phyloP scores from a whole-genome alignment of 768 basidiomycete species.

The Steccherinum ochraceum region DNA sequence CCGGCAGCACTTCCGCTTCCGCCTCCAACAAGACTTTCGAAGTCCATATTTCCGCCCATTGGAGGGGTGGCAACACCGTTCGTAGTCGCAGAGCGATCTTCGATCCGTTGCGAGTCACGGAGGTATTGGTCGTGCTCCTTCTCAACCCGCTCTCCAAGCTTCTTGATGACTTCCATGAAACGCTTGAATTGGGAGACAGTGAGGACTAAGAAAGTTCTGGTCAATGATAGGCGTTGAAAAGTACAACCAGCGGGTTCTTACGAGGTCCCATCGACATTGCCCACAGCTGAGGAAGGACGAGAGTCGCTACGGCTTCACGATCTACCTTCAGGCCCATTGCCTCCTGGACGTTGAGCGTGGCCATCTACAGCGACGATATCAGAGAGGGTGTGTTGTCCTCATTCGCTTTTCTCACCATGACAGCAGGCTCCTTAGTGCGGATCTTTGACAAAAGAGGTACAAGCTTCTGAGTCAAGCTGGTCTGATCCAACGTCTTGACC shows the following conservation, averaged over 20 bases:
- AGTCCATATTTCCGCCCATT: slow-evolving; percentile 60
- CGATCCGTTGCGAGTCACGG: slow-evolving; percentile 85
- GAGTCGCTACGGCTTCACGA: slow-evolving; percentile 67
- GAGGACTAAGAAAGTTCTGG: slow-evolving; percentile 43
- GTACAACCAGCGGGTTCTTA: slow-evolving; percentile 32
- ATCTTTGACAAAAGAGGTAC: slow-evolving; percentile 94
- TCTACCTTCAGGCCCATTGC: slow-evolving; percentile 96
- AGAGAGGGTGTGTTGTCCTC: not conserved
- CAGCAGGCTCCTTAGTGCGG: slow-evolving; percentile 91
- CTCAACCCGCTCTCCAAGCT: slow-evolving; percentile 81
- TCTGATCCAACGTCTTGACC: slow-evolving; percentile 87
- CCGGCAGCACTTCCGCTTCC: slow-evolving; percentile 31
- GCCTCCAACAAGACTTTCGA: slow-evolving; percentile 79
- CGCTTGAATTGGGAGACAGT: slow-evolving; percentile 83
- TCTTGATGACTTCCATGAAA: slow-evolving; percentile 83
- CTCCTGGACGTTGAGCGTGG: slow-evolving; percentile 84
- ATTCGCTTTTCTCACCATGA: slow-evolving; percentile 54
- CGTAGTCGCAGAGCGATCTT: slow-evolving; percentile 58
- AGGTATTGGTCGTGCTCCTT: slow-evolving; percentile 89
- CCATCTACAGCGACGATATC: slow-evolving; percentile 48
- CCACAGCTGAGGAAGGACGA: slow-evolving; percentile 69
- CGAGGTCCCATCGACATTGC: slow-evolving; percentile 95
- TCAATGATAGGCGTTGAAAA: too few relatives aligned
- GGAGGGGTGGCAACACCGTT: slow-evolving; percentile 32
- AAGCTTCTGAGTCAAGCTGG: slow-evolving; percentile 88